Conservation (phyloP, 139 green algal species). For the Zygnema circumcarinatum region DNA sequence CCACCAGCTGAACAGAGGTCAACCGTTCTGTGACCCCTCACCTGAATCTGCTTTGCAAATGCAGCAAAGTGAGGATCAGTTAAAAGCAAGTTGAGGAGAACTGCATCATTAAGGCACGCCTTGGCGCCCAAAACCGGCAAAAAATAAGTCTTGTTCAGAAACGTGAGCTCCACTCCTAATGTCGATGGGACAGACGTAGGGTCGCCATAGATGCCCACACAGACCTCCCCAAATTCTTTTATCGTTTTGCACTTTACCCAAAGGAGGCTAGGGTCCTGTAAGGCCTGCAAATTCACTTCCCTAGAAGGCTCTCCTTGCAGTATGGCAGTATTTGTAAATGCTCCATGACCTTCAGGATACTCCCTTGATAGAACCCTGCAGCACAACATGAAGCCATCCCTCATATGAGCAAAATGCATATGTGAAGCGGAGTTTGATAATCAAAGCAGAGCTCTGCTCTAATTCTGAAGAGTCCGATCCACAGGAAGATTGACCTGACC, state of each 20-base stretch:
- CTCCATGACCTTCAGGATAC: too few species aligned
- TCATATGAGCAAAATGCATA: too few species aligned
- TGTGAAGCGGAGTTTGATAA: too few species aligned
- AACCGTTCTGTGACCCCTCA: neutral
- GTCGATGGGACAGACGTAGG: neutral
- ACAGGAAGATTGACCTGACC: too few species aligned
- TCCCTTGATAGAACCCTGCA: too few species aligned
- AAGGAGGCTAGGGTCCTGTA: neutral
- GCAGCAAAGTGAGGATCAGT: constrained; percentile 1
- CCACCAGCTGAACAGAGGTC: neutral
- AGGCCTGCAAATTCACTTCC: too few species aligned
- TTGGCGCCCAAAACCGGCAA: neutral
- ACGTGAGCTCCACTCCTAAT: neutral
- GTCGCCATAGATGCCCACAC: constrained; percentile 5
- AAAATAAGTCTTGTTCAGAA: neutral
- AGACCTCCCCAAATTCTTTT: neutral
- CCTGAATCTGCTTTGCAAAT: neutral
- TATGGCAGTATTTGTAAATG: too few species aligned
- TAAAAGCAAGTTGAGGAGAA: neutral
- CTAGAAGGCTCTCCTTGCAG: too few species aligned
- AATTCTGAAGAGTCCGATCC: too few species aligned
- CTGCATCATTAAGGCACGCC: neutral
- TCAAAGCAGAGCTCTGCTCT: too few species aligned
- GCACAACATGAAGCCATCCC: too few species aligned
- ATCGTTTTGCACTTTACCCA: neutral